phyloP scores from a whole-genome alignment of 192 early-diverging fungal species.

The Entomortierella chlamydospora region DNA sequence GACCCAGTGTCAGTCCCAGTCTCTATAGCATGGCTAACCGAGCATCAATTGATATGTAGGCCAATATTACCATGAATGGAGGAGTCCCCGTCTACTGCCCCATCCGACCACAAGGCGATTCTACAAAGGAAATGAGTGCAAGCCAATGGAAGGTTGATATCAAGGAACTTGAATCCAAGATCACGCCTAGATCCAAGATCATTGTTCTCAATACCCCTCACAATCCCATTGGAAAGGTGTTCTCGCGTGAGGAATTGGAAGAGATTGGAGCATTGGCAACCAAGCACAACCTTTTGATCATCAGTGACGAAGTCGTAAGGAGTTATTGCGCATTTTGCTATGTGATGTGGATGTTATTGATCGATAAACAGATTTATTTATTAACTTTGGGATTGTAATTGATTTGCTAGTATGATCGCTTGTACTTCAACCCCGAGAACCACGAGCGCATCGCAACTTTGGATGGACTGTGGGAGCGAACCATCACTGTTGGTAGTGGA shows the following conservation, averaged over 20 bases:
- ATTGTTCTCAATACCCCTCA: slow-evolving; percentile 96
- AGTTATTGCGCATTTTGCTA: not conserved
- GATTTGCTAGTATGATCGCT: slow-evolving; percentile 80
- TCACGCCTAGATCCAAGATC: slow-evolving; percentile 84
- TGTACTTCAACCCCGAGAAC: slow-evolving; percentile 76
- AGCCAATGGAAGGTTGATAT: slow-evolving; percentile 91
- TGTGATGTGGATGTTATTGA: not conserved
- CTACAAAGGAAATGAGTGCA: slow-evolving; percentile 69
- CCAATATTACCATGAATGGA: slow-evolving; percentile 88
- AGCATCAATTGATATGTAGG: slow-evolving; percentile 32
- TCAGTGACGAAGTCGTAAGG: slow-evolving; percentile 91
- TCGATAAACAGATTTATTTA: too few relatives aligned
- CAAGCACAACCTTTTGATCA: slow-evolving; percentile 86
- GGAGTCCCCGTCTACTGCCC: slow-evolving; percentile 88
- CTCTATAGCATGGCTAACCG: not conserved
- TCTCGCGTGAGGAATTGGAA: slow-evolving; percentile 76
- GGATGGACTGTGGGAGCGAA: slow-evolving; percentile 90
- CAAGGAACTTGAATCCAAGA: slow-evolving; percentile 78
- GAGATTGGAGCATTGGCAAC: slow-evolving; percentile 81
- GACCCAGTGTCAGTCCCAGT: not conserved
- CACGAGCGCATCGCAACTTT: slow-evolving; percentile 86
- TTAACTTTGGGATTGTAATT: not conserved
- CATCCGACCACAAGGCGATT: slow-evolving; percentile 67
- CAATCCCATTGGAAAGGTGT: slow-evolving; percentile 93
- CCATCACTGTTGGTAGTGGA: slow-evolving; percentile 91